Evolutionary conservation across 1,284 basidiomycete species (phyloP).

Genomic region (Cryptococcus sp.): DNA sequence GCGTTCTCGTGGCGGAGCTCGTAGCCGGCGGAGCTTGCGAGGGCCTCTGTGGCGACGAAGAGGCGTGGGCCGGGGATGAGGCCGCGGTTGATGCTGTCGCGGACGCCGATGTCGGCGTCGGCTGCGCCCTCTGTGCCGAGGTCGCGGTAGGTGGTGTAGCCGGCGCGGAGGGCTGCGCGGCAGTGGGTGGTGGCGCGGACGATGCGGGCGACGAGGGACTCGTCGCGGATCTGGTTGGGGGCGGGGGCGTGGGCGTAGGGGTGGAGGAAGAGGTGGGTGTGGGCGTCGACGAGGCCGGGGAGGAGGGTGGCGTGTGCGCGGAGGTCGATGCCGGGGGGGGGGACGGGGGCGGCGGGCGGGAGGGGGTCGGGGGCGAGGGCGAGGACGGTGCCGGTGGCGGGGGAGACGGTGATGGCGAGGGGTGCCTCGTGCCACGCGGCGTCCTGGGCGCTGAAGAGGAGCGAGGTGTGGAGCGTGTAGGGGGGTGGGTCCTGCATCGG

Average conservation of each 20-base stretch:
- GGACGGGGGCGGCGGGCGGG: background rate
- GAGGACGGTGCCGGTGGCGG: constrained; percentile 11
- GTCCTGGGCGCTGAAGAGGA: constrained; percentile 13
- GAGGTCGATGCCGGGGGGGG: constrained; percentile 51
- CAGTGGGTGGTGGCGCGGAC: constrained; percentile 63
- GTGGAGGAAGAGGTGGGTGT: constrained; percentile 66
- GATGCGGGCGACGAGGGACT: constrained; percentile 57
- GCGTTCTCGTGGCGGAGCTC: constrained; percentile 50
- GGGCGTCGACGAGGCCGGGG: constrained; percentile 64
- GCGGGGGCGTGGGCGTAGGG: constrained; percentile 61
- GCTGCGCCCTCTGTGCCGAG: constrained; percentile 41
- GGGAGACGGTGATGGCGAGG: constrained; percentile 8
- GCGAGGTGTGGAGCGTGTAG: constrained; percentile 12
- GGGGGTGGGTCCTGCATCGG: background rate
- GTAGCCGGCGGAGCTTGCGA: constrained; percentile 62
- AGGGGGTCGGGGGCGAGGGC: background rate
- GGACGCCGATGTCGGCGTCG: constrained; percentile 10
- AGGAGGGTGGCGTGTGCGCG: constrained; percentile 55
- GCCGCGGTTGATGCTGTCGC: constrained; percentile 40
- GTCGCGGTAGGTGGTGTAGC: constrained; percentile 60
- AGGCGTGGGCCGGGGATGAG: constrained; percentile 64
- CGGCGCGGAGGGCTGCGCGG: constrained; percentile 59
- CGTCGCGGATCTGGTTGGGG: constrained; percentile 62
- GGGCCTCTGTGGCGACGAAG: constrained; percentile 61
- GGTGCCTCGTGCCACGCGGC: background rate